Evolutionary conservation across 2,329 filamentous ascomycete species (phyloP).

Genomic region (Monosporascus sp.): DNA sequence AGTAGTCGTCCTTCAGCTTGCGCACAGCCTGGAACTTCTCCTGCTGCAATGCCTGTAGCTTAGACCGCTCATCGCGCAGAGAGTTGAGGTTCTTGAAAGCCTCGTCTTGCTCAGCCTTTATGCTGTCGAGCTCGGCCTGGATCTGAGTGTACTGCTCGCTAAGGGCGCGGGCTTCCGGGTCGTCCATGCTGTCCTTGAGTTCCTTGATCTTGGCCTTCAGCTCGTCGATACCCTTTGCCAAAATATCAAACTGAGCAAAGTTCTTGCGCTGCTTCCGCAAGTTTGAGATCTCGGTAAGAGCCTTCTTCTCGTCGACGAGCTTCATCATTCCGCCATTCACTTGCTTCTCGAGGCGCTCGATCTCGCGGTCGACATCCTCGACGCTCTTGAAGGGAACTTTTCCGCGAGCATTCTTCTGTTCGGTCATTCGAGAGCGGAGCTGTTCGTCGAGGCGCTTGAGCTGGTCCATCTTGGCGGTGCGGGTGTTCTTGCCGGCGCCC

Average conservation of each 20-base stretch:
- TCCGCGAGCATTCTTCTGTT: conserved; percentile 80
- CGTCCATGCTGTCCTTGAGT: conserved; percentile 82
- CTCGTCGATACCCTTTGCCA: conserved; percentile 84
- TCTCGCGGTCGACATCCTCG: conserved; percentile 82
- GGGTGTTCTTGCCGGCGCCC: conserved; percentile 77
- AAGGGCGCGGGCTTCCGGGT: conserved; percentile 83
- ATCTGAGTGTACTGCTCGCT: conserved; percentile 81
- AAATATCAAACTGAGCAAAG: conserved; percentile 77
- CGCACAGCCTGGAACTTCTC: conserved; percentile 77
- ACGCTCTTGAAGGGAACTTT: conserved; percentile 80
- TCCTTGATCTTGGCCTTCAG: conserved; percentile 82
- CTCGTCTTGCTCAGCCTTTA: conserved; percentile 89
- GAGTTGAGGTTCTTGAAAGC: conserved; percentile 82
- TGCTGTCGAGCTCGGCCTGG: conserved; percentile 78
- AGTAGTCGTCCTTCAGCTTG: conserved; percentile 87
- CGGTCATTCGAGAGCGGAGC: conserved; percentile 74
- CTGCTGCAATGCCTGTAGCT: conserved; percentile 79
- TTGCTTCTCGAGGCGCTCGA: conserved; percentile 73
- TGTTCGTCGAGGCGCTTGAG: conserved; percentile 89
- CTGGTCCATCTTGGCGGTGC: conserved; percentile 74
- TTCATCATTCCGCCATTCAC: conserved; percentile 90
- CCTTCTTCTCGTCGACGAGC: conserved; percentile 96
- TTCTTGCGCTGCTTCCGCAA: conserved; percentile 87
- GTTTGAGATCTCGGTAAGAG: conserved; percentile 72
- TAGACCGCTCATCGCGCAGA: conserved; percentile 79